phyloP scores from a whole-genome alignment of 345 rosid species.

The Aquilaria yunnanensis region DNA sequence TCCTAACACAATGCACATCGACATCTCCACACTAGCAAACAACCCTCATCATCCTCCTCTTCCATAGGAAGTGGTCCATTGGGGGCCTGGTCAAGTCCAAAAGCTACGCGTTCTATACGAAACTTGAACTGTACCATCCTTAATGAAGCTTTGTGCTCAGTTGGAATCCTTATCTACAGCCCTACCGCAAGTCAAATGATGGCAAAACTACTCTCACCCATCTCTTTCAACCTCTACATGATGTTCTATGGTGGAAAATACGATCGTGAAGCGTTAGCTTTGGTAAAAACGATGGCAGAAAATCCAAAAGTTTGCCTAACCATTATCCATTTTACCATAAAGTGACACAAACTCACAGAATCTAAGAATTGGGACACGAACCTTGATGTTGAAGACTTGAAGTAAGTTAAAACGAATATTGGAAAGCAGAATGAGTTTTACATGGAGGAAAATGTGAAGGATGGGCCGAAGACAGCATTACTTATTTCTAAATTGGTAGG shows the following conservation, averaged over 20 bases:
- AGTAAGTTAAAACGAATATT: not conserved
- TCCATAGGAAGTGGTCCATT: slow-evolving; percentile 41
- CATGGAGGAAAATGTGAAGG: slow-evolving; percentile 24
- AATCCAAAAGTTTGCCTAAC: slow-evolving; percentile 21
- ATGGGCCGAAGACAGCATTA: slow-evolving; percentile 33
- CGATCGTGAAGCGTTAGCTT: slow-evolving; percentile 47
- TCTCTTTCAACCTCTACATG: slow-evolving; percentile 13
- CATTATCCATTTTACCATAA: slow-evolving; percentile 17
- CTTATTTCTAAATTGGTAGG: slow-evolving; percentile 31
- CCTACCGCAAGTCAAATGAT: not conserved
- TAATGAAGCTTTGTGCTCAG: slow-evolving; percentile 50
- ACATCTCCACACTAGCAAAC: slow-evolving; percentile 38
- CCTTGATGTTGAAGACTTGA: slow-evolving; percentile 23
- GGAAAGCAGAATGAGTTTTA: slow-evolving; percentile 15
- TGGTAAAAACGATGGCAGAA: slow-evolving; percentile 35
- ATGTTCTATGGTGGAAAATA: slow-evolving; percentile 53
- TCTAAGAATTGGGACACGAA: slow-evolving; percentile 26
- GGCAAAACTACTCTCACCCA: not conserved
- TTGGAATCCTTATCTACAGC: slow-evolving; percentile 38
- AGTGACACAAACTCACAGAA: not conserved
- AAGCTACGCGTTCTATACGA: slow-evolving; percentile 11
- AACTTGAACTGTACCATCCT: slow-evolving; percentile 40
- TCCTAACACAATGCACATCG: slow-evolving; percentile 49
- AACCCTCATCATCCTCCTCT: slow-evolving; percentile 48
- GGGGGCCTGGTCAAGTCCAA: slow-evolving; percentile 31